Conservation (phyloP, 257 asterid genomes). For the Lycium barbarum region DNA sequence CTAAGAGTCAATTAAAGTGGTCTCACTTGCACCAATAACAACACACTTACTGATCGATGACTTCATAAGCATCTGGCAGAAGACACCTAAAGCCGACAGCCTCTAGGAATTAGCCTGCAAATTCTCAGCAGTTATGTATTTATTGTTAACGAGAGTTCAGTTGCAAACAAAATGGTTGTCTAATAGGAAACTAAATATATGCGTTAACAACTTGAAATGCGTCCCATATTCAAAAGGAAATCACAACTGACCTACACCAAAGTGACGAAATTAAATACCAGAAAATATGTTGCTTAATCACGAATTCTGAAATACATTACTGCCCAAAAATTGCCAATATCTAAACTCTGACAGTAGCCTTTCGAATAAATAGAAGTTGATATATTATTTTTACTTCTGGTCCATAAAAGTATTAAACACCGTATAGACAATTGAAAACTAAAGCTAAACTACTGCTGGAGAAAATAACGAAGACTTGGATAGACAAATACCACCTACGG, state of each 20-base stretch:
- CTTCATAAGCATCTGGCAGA: neutral
- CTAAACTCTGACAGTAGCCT: neutral
- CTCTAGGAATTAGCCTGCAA: neutral
- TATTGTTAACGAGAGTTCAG: neutral
- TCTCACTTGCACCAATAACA: neutral
- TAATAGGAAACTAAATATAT: neutral
- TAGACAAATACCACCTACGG: constrained; percentile 35
- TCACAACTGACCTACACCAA: neutral
- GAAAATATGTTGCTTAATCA: constrained; percentile 1
- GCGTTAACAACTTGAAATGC: neutral
- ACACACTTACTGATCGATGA: neutral
- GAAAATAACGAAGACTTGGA: constrained; percentile 40
- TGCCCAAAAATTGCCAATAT: neutral
- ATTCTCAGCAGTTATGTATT: neutral
- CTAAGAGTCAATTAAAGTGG: neutral
- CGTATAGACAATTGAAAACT: constrained; percentile 51
- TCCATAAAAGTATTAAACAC: constrained; percentile 30
- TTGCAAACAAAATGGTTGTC: neutral
- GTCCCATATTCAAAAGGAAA: neutral
- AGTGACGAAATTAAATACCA: neutral
- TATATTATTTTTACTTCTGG: constrained; percentile 21
- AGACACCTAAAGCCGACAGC: neutral
- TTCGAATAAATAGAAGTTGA: neutral
- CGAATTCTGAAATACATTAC: neutral
- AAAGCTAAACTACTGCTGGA: constrained; percentile 36